A percentile compares a stretch with the other conserved stretches of the same genome.
Conservation (phyloP, 2,329 filamentous ascomycete species). For the Exophiala phaeomuriformis region DNA sequence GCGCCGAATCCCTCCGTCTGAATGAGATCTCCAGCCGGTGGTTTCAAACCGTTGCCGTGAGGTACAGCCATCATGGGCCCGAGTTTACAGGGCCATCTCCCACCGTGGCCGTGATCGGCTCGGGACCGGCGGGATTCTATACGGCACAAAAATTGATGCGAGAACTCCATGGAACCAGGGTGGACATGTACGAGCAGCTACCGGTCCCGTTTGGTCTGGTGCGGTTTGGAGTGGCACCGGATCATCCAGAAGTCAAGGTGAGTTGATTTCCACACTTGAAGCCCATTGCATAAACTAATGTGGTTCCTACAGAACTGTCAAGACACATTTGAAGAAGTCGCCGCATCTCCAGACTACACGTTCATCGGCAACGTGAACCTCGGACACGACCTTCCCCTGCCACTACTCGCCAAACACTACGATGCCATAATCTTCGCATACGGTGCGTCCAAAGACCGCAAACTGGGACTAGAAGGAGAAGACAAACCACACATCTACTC, state of each 20-base stretch:
- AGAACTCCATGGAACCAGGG: slow-evolving; percentile 60
- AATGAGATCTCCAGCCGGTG: not conserved
- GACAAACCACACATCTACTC: slow-evolving; percentile 60
- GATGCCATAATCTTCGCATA: slow-evolving; percentile 90
- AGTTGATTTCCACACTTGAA: no score
- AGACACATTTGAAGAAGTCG: slow-evolving; percentile 86
- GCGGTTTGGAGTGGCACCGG: slow-evolving; percentile 91
- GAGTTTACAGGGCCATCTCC: slow-evolving; percentile 46
- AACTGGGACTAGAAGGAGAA: slow-evolving; percentile 73
- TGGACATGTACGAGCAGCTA: slow-evolving; percentile 95
- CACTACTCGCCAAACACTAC: slow-evolving; percentile 69
- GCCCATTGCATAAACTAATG: no score
- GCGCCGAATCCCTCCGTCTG: not conserved
- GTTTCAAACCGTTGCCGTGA: not conserved
- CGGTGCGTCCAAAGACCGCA: slow-evolving; percentile 76
- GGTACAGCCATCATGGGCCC: slow-evolving; percentile 6
- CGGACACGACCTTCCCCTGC: slow-evolving; percentile 61
- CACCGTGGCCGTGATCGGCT: slow-evolving; percentile 81
- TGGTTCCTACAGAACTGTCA: slow-evolving; percentile 66
- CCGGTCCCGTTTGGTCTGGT: slow-evolving; percentile 91
- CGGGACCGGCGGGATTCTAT: slow-evolving; percentile 94
- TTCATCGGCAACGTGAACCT: slow-evolving; percentile 87
- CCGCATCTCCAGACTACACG: slow-evolving; percentile 70
- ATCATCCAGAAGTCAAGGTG: slow-evolving; percentile 97
- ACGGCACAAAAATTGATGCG: slow-evolving; percentile 78